A percentile compares a stretch with the other conserved stretches of the same genome.
Evolutionary conservation across 768 basidiomycete genomes (phyloP).

Genomic region (Tricholomella constricta): DNA sequence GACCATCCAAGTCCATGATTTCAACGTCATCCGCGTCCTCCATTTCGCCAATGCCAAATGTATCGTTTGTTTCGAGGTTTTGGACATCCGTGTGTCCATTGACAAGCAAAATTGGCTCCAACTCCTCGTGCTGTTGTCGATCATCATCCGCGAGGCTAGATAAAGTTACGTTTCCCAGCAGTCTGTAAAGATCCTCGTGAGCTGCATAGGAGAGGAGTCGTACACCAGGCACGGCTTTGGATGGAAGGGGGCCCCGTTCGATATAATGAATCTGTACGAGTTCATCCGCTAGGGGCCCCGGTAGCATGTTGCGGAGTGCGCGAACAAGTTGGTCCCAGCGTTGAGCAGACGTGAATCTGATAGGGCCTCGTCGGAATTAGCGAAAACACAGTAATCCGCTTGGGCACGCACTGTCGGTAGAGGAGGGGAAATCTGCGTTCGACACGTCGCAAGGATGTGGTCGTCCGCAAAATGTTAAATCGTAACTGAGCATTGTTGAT

Average conservation of each 20-base stretch:
- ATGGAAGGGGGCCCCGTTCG: constrained; percentile 2
- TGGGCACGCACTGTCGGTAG: constrained; percentile 16
- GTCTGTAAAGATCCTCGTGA: constrained; percentile 11
- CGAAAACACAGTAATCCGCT: neutral
- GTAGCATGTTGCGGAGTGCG: constrained; percentile 19
- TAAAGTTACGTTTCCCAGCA: constrained; percentile 1
- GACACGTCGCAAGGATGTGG: constrained; percentile 21
- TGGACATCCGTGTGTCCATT: neutral
- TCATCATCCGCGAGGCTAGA: neutral
- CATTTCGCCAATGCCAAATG: neutral
- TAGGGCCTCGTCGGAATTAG: neutral
- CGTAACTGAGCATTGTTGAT: constrained; percentile 13
- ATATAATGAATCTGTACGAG: constrained; percentile 26
- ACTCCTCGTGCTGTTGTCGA: neutral
- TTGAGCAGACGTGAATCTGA: constrained; percentile 24
- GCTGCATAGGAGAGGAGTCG: constrained; percentile 11
- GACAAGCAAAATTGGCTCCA: neutral
- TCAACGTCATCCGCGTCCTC: neutral
- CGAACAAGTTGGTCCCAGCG: constrained; percentile 28
- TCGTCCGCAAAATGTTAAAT: constrained; percentile 14
- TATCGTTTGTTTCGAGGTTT: neutral
- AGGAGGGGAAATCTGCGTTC: constrained; percentile 7
- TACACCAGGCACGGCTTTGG: neutral
- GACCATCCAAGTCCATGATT: neutral
- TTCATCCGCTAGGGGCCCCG: constrained; percentile 22